These are phyloP conservation scores for Vitis amurensis DNA, from an alignment of 164 flowering plant genomes.

Conservation along the genomic window DNA sequence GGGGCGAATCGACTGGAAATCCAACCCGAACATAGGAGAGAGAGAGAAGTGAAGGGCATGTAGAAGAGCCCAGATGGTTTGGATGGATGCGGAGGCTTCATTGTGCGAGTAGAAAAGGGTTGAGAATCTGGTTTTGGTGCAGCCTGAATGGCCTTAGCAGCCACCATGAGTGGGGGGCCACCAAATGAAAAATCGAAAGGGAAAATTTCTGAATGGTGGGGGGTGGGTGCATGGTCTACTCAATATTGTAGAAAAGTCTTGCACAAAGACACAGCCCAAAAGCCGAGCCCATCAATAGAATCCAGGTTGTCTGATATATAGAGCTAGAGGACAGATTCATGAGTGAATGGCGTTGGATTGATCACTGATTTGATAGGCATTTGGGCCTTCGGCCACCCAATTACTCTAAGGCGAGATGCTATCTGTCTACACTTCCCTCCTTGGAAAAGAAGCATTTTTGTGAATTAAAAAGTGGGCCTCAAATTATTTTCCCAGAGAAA, in stretches of 20 bases:
- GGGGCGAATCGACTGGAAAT: too few relatives aligned
- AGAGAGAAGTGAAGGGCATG: too few relatives aligned
- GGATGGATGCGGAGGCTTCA: too few relatives aligned
- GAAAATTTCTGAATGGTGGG: not conserved
- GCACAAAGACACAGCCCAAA: not conserved
- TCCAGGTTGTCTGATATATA: not conserved
- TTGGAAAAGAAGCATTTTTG: not conserved
- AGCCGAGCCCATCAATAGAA: not conserved
- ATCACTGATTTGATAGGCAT: slow-evolving; percentile 10
- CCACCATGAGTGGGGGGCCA: too few relatives aligned
- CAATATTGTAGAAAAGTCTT: not conserved
- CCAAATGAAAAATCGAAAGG: too few relatives aligned
- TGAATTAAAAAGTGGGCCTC: slow-evolving; percentile 2
- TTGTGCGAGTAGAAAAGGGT: too few relatives aligned
- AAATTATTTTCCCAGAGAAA: not conserved
- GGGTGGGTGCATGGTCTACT: not conserved
- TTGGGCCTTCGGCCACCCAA: slow-evolving; percentile 13
- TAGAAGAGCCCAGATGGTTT: too few relatives aligned
- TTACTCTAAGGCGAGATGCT: slow-evolving; percentile 6
- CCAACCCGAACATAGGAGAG: too few relatives aligned
- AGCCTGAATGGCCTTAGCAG: too few relatives aligned
- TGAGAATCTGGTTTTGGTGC: too few relatives aligned
- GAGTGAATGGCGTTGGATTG: slow-evolving; percentile 1
- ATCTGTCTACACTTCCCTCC: slow-evolving; percentile 7
- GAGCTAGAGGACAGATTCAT: not conserved